These are phyloP conservation scores for Xylaria bambusicola DNA, from an alignment of 495 filamentous ascomycete species.

Conservation along the genomic window DNA sequence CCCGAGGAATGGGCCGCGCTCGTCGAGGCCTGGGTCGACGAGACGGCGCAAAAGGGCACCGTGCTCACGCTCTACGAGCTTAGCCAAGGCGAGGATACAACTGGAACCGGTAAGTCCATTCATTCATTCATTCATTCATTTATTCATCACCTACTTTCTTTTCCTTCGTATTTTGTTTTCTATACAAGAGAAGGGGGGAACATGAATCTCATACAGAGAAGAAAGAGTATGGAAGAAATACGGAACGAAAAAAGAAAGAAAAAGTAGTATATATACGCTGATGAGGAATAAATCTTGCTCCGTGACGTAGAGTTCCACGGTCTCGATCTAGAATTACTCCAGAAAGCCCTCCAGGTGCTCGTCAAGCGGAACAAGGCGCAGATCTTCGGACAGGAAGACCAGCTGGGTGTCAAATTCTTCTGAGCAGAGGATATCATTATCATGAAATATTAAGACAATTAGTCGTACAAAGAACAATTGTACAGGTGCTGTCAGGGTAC, in stretches of 20 bases:
- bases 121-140: too few species aligned
- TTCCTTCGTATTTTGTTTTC: too few species aligned
- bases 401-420: constrained; percentile 94
- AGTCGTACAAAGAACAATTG: constrained; percentile 6
- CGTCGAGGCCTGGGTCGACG: constrained; percentile 49
- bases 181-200: too few species aligned
- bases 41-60: constrained; percentile 47
- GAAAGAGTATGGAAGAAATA: too few species aligned
- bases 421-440: constrained; percentile 38
- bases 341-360: constrained; percentile 72
- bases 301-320: constrained; percentile 73
- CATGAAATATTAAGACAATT: constrained; percentile 9
- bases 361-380: constrained; percentile 91
- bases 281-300: constrained; percentile 7
- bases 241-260: neutral
- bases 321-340: constrained; percentile 78
- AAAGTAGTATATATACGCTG: constrained; percentile 1
- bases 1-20: constrained; percentile 52
- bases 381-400: constrained; percentile 85
- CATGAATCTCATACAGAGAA: too few species aligned
- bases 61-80: constrained; percentile 54
- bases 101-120: constrained; percentile 39
- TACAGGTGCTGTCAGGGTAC: constrained; percentile 10
- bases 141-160: too few species aligned
- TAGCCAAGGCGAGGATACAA: constrained; percentile 45